Percentiles rank a stretch among this genome's conserved stretches.
These are phyloP conservation scores for Calonectria pauciramosa DNA, from an alignment of 2,329 filamentous ascomycete species.

Conservation along the genomic window DNA sequence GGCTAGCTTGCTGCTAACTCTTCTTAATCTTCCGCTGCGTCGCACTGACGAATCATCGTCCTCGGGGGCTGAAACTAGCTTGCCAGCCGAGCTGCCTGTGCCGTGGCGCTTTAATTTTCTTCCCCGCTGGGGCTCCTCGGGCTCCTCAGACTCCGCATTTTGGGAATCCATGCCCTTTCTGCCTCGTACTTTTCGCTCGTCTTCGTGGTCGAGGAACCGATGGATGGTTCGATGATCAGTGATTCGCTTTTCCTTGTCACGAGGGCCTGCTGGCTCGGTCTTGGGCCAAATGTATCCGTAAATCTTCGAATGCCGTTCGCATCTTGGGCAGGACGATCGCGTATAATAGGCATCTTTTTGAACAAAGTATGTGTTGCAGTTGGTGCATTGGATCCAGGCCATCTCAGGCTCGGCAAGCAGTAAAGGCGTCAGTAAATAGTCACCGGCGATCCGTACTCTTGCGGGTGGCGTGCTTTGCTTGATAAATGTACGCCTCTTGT, in stretches of 20 bases:
- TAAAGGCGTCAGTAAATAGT: conserved; percentile 85
- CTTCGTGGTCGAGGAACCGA: conserved; percentile 81
- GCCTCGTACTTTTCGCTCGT: conserved; percentile 72
- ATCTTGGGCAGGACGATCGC: conserved; percentile 87
- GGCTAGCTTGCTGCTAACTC: conserved; percentile 50
- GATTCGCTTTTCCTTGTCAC: conserved; percentile 79
- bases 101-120: conserved; percentile 40
- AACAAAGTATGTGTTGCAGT: conserved; percentile 86
- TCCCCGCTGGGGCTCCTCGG: conserved; percentile 41
- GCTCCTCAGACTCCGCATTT: conserved; percentile 45
- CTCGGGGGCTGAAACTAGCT: conserved; percentile 26
- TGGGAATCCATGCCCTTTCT: conserved; percentile 50
- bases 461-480: conserved; percentile 52
- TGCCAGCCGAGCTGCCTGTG: conserved; percentile 19
- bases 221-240: conserved; percentile 91
- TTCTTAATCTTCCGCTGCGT: conserved; percentile 53
- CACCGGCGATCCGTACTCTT: conserved; percentile 72
- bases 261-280: conserved; percentile 82
- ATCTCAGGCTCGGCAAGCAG: conserved; percentile 81
- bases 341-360: conserved; percentile 92
- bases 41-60: conserved; percentile 44
- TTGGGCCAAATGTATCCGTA: conserved; percentile 98
- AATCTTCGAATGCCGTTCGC: conserved; percentile 94
- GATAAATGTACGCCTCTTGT: conserved; percentile 50
- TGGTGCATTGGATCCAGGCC: conserved; percentile 91